Evolutionary conservation across 495 filamentous ascomycete genomes (phyloP).

Genomic region (Tuber brumale): DNA sequence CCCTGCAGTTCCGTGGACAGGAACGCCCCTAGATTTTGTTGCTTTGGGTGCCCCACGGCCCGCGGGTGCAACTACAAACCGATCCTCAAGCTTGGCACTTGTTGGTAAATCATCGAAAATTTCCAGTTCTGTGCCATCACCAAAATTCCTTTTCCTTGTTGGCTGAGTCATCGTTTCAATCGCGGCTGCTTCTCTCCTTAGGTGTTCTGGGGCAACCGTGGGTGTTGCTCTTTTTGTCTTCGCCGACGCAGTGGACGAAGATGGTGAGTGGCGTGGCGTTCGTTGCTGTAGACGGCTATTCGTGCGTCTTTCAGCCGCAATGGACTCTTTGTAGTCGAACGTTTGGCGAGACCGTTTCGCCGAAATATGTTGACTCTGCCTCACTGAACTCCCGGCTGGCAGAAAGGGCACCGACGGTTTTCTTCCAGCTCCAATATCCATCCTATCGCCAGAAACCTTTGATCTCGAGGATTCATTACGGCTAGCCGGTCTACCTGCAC

Average conservation of each 20-base stretch:
- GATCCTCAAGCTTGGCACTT: constrained; percentile 70
- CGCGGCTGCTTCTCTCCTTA: constrained; percentile 53
- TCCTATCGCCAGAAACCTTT: constrained; percentile 64
- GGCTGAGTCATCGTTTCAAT: constrained; percentile 69
- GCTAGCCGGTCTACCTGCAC: constrained; percentile 41
- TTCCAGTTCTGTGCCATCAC: constrained; percentile 86
- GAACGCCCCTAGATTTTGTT: constrained; percentile 57
- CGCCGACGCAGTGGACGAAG: constrained; percentile 52
- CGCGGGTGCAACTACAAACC: constrained; percentile 72
- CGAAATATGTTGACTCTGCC: constrained; percentile 71
- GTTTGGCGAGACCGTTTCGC: constrained; percentile 59
- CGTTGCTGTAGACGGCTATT: constrained; percentile 43
- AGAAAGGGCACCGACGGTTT: constrained; percentile 63
- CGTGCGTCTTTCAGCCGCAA: constrained; percentile 58
- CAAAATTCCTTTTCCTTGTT: constrained; percentile 68
- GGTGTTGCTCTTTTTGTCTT: constrained; percentile 54
- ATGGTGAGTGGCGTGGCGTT: constrained; percentile 50
- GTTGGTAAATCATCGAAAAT: constrained; percentile 92
- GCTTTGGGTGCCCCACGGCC: constrained; percentile 62
- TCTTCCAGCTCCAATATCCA: constrained; percentile 52
- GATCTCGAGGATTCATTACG: constrained; percentile 55
- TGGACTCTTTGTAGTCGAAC: constrained; percentile 44
- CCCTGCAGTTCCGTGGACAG: constrained; percentile 43
- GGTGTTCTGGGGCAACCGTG: constrained; percentile 48
- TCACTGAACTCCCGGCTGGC: constrained; percentile 65